These are phyloP conservation scores for Boletus sp. DNA, from an alignment of 1,284 basidiomycete genomes.

Conservation along the genomic window DNA sequence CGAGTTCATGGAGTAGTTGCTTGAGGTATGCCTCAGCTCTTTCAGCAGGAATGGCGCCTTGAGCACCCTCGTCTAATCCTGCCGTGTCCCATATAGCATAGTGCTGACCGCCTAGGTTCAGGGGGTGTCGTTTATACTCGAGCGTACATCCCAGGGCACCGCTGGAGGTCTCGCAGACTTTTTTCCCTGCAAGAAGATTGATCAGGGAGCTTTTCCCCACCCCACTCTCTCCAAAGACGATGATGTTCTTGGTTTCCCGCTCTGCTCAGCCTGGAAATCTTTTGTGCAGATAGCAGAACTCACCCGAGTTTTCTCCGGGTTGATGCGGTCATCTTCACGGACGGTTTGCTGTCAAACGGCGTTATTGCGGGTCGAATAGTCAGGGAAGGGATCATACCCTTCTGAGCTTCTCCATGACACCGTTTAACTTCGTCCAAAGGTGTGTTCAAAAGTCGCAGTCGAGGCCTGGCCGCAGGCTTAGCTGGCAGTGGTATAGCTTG, in stretches of 20 bases:
- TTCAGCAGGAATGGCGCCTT: slow-evolving; percentile 26
- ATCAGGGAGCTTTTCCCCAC: slow-evolving; percentile 31
- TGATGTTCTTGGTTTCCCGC: slow-evolving; percentile 23
- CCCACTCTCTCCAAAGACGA: slow-evolving; percentile 29
- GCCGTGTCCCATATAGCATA: slow-evolving; percentile 30
- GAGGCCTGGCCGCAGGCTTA: background rate
- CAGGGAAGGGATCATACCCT: slow-evolving; percentile 14
- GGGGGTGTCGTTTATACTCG: slow-evolving; percentile 13
- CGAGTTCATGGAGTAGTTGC: slow-evolving; percentile 26
- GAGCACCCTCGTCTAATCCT: slow-evolving; percentile 27
- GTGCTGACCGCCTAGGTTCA: slow-evolving; percentile 12
- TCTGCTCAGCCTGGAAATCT: background rate
- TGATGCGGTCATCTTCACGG: background rate
- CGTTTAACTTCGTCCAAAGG: background rate
- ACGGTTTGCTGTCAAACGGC: slow-evolving; percentile 7
- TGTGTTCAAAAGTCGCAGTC: slow-evolving; percentile 5
- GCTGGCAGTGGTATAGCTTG: background rate
- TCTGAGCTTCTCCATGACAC: slow-evolving; percentile 5
- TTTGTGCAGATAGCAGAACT: background rate
- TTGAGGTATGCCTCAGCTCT: slow-evolving; percentile 28
- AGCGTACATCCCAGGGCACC: slow-evolving; percentile 28
- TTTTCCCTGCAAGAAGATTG: slow-evolving; percentile 20
- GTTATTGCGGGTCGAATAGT: slow-evolving; percentile 10
- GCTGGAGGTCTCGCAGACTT: slow-evolving; percentile 22
- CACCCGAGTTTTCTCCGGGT: slow-evolving; percentile 7